Evolutionary conservation across 2,329 filamentous ascomycete species (phyloP), one percentile per base, ranked within the genome.

Genomic region (Hymenoscyphus fructigenus): DNA sequence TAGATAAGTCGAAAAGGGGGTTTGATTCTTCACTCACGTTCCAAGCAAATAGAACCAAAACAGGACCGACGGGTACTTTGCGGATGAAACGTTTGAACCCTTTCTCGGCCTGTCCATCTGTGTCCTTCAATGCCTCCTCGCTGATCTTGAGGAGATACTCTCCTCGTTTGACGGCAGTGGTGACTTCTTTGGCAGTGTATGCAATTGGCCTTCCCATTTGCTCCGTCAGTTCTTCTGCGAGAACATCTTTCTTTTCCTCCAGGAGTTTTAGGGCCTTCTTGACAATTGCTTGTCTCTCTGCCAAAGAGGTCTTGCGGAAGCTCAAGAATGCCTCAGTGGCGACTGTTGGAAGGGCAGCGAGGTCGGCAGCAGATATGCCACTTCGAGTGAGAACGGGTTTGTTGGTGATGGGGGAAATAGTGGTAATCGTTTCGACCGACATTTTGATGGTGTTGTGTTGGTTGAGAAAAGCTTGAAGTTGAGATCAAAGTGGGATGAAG

Each of bases 121-220:
- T 93, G 72, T 96, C 91, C 73, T 88, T 86, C 61, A 98, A 82
- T 1, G 86, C 87, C 53, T 95, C 90, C 12, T 88, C 86, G 72
- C 90, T 92, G 68, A 97, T 90, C 76, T 91, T 92, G 72, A 96
- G 83, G 64, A 98, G 81, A 75, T 96, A 96, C 75, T 96, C 88
- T 69, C 89, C 91, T 68, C 94, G 87, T 80, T 91, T 91, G 69
- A 96, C 85, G 7, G 93, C 93, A 17, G 94, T 98, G 34, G 86
- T 80, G 70, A 98, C 84, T 80, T 98, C 94, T 71, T 88, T 92
- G 57, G 85, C 88, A 0, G 91, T 91, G 77, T 94, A 97, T 44
- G 90, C 85, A 73, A 97, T 97, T 38, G 94, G 94, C 23, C 94
- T 85, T 53, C 94, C 94, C 93, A 98, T 98, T 81, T 98, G 93